These are phyloP conservation scores for Populus trichocarpa DNA, from an alignment of 441 rosid genomes.

Conservation along the genomic window DNA sequence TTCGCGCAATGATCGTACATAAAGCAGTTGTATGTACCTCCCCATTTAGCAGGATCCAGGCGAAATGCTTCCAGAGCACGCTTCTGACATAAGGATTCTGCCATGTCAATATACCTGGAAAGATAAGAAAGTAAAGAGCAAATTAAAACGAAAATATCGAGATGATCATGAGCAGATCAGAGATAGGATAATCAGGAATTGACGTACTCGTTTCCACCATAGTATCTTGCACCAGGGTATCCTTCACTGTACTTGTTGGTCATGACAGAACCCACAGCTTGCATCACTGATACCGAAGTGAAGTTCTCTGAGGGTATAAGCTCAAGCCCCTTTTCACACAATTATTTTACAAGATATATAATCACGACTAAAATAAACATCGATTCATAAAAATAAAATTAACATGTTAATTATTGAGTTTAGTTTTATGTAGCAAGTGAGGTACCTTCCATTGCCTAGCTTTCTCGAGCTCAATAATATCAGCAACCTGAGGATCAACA, in stretches of 20 bases:
- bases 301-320: constrained; percentile 95
- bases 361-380: background rate
- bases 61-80: constrained; percentile 88
- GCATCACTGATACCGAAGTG: constrained; percentile 91
- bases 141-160: background rate
- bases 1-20: background rate
- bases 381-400: too few species aligned
- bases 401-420: background rate
- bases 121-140: background rate
- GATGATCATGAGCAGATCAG: background rate
- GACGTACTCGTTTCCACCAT: constrained; percentile 92
- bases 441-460: constrained; percentile 99
- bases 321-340: constrained; percentile 66
- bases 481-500: constrained; percentile 93
- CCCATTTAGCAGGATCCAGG: constrained; percentile 92
- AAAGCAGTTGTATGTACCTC: constrained; percentile 45
- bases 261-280: constrained; percentile 90
- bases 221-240: constrained; percentile 95
- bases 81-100: constrained; percentile 82
- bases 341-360: background rate
- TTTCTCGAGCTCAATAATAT: constrained; percentile 94
- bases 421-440: background rate
- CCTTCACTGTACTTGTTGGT: constrained; percentile 98
- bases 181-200: background rate
- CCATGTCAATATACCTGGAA: constrained; percentile 90